Base-by-base conservation (phyloP, 257 asterid species). In the Rhazya stricta region DNA sequence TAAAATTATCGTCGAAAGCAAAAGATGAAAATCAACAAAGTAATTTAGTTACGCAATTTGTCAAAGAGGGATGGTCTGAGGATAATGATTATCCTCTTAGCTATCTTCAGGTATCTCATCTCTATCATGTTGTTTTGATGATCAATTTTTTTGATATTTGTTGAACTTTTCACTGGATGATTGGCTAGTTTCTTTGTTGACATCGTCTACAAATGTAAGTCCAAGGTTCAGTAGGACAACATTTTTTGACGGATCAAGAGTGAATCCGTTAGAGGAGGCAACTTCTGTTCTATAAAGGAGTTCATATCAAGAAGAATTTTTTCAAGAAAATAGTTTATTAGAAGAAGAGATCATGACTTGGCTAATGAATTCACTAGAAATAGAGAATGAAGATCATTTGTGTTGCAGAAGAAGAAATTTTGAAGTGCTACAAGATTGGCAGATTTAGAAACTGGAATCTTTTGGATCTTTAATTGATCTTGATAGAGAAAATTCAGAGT, bases 81-180 rank as follows among this genome's bases (percentile, higher is more conserved):
- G 46, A 68, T 73, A 67, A 58, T 27, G 77, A 63, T 15, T 42
- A 13, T 56, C 45, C 19, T 67, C 21, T 73, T 74, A 78, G 82
- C 45, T 79, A 43, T 56, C 74, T 65, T 63, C 68, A 29, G 62
- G 77, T 23, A 41, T 58, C 19, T 50, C 81, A 25, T 78, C 81
- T 29, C 81, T 78, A 3, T 73, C 81, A 11, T 71, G 74, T 67
- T 79, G 74, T 13, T 60, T 41, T 53, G 72, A 57, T 32, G 75
- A 74, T 60, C 57, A 57, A 53, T 67, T 51, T 4, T 79, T 79
- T 5, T 15, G 16, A 21, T 36, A 51, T 23, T 69, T 79, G 5
- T 74, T 61, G 42, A 45, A 79, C 25, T 43, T 79, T 2, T 74
- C 82, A 9, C 56, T 57, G 6, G 74, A 74, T 58, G 70, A 73